Evolutionary conservation across 2,329 filamentous ascomycete genomes (phyloP).

Genomic region (Herpotrichia juniperi): DNA sequence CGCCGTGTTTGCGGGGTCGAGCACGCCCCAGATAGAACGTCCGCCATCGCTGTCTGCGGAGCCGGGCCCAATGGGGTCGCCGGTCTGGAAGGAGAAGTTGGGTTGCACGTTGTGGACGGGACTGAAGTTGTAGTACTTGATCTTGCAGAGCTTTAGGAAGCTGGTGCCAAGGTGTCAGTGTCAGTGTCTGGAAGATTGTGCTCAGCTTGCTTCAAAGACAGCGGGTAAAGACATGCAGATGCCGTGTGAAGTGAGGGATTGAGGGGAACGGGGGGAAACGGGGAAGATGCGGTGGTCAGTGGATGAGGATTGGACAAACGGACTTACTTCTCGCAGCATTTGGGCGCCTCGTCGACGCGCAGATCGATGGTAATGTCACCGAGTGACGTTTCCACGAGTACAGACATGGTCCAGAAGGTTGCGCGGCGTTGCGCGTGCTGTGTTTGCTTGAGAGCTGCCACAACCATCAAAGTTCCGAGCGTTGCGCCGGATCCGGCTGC

Average conservation of each 20-base stretch:
- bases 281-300: conserved; percentile 22
- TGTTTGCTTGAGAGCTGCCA: conserved; percentile 1
- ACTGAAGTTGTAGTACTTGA: conserved; percentile 99
- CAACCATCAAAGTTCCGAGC: too few species aligned
- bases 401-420: conserved; percentile 70
- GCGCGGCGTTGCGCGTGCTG: conserved; percentile 2
- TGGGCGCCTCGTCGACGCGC: conserved; percentile 85
- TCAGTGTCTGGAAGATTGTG: conserved; percentile 45
- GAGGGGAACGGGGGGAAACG: not conserved
- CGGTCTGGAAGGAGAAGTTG: conserved; percentile 94
- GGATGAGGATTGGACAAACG: conserved; percentile 18
- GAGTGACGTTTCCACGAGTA: conserved; percentile 88
- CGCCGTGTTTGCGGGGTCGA: conserved; percentile 65
- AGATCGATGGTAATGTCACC: conserved; percentile 97
- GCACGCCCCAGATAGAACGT: conserved; percentile 86
- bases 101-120: conserved; percentile 92
- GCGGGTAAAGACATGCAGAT: conserved; percentile 27
- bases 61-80: conserved; percentile 88
- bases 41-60: conserved; percentile 88
- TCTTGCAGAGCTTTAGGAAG: conserved; percentile 97
- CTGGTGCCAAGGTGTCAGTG: conserved; percentile 64
- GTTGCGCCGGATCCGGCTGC: too few species aligned
- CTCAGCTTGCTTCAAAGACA: conserved; percentile 58
- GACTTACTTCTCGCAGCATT: conserved; percentile 91
- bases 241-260: not conserved